Base-by-base conservation (phyloP, 306 rosid species). In the Sesbania bispinosa region DNA sequence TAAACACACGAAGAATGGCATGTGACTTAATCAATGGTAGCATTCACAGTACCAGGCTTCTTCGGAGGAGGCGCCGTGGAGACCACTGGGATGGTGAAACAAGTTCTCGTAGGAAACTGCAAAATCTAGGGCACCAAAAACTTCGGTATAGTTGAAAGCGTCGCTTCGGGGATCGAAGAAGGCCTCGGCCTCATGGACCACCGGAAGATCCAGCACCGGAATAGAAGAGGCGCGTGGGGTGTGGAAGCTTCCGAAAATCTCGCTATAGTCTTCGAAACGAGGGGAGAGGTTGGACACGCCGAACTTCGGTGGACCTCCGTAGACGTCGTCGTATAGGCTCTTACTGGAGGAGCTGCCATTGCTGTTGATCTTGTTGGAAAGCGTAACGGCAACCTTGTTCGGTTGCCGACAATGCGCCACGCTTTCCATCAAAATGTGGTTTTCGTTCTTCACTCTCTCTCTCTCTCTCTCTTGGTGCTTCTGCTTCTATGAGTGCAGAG, bases 251-350 rank as follows among this genome's bases (percentile, higher is more conserved):
- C 93, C 90, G 20, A 90, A 90, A 75, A 90, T 90, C 92, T 88
- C 97, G 47, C 85, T n/a, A 68, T 90, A 90, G 86, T 90, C 97
- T 85, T 90, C 97, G 26, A 77, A 66, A 59, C 97, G 88, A 16
- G 97, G 97, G 4, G 94, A 86, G 72, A 90, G 91, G 3, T 76
- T 33, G 10, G 88, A 67, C 48, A 72, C 83, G 2, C 81, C 82
- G 58, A 85, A 86, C 87, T 79, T 88, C 24, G 94, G 97, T 8
- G 94, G 90, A 2, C 92, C 97, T 9, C 97, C 90, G 43, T 90
- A 86, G 0, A 90, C 88, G 77, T 88, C 94, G 67, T 90, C 92
- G 83, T 88, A 90, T 10, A 86, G 59, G n/a, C 74, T 50, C 69
- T 79, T 83, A 14, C 79, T 78, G 8, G 78, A 64, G 19, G 77